Base-by-base conservation (phyloP, 192 early-diverging fungal genomes). In the Coemansia asiatica region DNA sequence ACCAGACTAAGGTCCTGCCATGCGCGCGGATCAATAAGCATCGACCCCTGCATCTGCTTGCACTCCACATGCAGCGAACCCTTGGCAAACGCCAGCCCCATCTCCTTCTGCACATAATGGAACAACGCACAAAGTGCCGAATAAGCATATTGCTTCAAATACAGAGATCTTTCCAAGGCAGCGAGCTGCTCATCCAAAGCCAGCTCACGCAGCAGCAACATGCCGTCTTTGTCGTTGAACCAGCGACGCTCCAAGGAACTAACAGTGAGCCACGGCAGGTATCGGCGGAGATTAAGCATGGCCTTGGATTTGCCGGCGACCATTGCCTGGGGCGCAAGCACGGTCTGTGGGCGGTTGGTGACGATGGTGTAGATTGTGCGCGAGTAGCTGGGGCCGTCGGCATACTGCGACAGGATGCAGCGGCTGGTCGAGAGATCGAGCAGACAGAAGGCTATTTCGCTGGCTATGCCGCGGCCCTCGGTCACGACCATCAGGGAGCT, bases 1-100 rank as follows among this genome's bases (percentile, higher is more conserved):
- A 60, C 62, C 0, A 81, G 63, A 4, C 55, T 66, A 18, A 81
- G 38, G 21, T 81, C 73, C 1, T 56, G 53, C 79, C 79, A 81
- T 3, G 79, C 74, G 2, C 74, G 74, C 6, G 79, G 79, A 26
- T 81, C 79, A 26, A 81, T 81, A 38, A 69, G 70, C 79, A 81
- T 81, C 1, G 74, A 64, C 2, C 79, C 79, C 56, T 75, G 74
- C 70, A 73, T 81, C 49, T 81, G 79, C 50, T 23, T 72, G 56
- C 64, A 75, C 0, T 61, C 29, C 1, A 81, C 46, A 44, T 66
- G 60, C 47, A 81, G 23, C 10, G 62, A 66, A 25, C 61, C 67
- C 5, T 50, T 68, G 6, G 69, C 38, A 66, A 72, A 64, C 16
- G 57, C 27, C 18, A 60, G 12, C 2, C 36, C 63, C 5, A 54